Percentiles rank a stretch among this genome's conserved stretches.
Evolutionary conservation across 129 eudicot genomes (phyloP).

Genomic region (Tagetes patula): DNA sequence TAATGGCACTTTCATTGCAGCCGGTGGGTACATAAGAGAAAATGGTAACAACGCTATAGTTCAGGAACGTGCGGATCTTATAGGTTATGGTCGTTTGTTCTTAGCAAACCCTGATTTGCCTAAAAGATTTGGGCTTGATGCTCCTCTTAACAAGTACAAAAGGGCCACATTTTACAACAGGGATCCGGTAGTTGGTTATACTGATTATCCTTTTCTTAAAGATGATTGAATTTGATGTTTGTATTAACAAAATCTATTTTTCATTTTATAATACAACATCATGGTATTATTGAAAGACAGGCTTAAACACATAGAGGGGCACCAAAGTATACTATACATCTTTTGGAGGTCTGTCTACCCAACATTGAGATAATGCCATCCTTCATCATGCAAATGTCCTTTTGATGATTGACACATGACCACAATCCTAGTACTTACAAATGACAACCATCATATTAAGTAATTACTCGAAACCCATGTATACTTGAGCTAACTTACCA

Average conservation of each 20-base stretch:
- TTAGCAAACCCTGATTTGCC: too few relatives aligned
- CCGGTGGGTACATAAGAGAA: too few relatives aligned
- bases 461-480: constrained; percentile 6
- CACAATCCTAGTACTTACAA: constrained; percentile 42
- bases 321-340: constrained; percentile 39
- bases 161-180: too few relatives aligned
- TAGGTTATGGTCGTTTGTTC: too few relatives aligned
- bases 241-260: neutral
- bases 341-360: constrained; percentile 14
- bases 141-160: too few relatives aligned
- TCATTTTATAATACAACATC: neutral
- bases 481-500: constrained; percentile 15
- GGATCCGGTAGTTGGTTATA: too few relatives aligned
- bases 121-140: too few relatives aligned
- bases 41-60: neutral
- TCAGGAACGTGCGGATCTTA: too few relatives aligned
- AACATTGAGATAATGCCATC: constrained; percentile 17
- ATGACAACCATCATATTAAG: constrained; percentile 12
- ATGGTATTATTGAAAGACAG: neutral
- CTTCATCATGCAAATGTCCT: constrained; percentile 24
- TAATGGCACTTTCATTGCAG: too few relatives aligned
- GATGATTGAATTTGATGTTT: constrained; percentile 8
- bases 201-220: neutral
- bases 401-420: constrained; percentile 35
- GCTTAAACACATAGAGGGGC: neutral